phyloP scores from a whole-genome alignment of 2,329 filamentous ascomycete species.

The Xylariaceae sp. region DNA sequence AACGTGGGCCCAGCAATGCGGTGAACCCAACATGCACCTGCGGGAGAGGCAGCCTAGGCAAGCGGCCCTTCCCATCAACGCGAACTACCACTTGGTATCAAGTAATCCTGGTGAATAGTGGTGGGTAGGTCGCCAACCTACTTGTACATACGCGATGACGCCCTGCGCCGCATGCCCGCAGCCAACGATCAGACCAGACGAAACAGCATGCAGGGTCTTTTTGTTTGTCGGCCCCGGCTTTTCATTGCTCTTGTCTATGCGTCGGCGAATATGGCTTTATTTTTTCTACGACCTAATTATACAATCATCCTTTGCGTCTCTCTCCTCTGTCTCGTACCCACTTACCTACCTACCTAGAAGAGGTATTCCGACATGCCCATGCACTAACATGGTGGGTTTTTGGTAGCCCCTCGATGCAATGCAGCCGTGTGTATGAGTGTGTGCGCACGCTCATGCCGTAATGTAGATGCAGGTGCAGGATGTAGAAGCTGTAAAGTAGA shows the following conservation, averaged over 20 bases:
- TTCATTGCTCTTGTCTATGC: no score
- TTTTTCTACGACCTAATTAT: no score
- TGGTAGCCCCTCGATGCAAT: slow-evolving; percentile 9
- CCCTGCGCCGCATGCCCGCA: no score
- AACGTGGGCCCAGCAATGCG: slow-evolving; percentile 14
- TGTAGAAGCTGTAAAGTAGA: neutral
- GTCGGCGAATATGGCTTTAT: no score
- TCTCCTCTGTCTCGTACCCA: no score
- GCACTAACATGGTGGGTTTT: no score
- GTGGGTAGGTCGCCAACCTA: slow-evolving; percentile 3
- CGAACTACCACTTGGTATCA: slow-evolving; percentile 6
- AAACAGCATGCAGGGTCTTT: no score
- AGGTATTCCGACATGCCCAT: slow-evolving; percentile 1
- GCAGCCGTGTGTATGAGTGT: slow-evolving; percentile 12
- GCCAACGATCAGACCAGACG: no score
- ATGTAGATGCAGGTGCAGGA: neutral
- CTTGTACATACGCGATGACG: no score
- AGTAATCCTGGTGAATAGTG: slow-evolving; percentile 18
- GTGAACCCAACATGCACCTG: slow-evolving; percentile 14
- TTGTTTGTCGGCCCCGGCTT: no score
- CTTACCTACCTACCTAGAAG: slow-evolving; percentile 3
- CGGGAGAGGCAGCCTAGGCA: neutral
- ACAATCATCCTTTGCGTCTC: no score
- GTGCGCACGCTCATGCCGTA: no score
- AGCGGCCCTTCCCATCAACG: slow-evolving; percentile 10